Base-by-base conservation (phyloP, 306 rosid genomes). In the Canavalia gladiata region DNA sequence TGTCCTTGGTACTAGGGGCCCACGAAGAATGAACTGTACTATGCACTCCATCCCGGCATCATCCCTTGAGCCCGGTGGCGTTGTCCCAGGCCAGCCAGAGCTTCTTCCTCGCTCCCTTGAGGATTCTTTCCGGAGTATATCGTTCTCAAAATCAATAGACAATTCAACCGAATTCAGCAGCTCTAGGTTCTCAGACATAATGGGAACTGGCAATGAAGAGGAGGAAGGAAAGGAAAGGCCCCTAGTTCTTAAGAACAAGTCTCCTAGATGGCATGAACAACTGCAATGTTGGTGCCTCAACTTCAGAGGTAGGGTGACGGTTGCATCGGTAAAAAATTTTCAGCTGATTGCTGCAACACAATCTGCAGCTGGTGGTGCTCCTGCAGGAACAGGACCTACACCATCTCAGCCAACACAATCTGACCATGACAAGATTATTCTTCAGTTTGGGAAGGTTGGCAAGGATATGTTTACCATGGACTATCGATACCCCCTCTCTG, bases 391-490 rank as follows among this genome's bases (percentile, higher is more conserved):
- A 46, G 87, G 87, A 56, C 88, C 95, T 0, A 72, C 90, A 1
- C 90, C 87, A 0, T 76, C 96, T 2, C 97, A 87, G 76, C 92
- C 97, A 6, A 47, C 88, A 0, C 94, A 88, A 31, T 83, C 97
- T 10, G 98, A 96, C 72, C 99, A 90, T 3, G 99, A 96, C 85
- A 96, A 96, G 94, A 90, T 96, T 51, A 96, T 96, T 72, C 99
- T 96, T 73, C 99, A 96, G 87, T 96, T 96, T 39, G 99, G 99
- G 25, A 96, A 93, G 85, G 98, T 96, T 49, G 97, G 99, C 7
- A 94, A 96, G 90, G 97, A 96, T 71, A 90, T 96, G 94, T 96
- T 96, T 74, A 96, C 99, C 1, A 96, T 96, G 98, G 99, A 96
- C 52, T 96, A 96, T 71, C 87, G 99, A 4, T 96, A 93, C 81